Evolutionary conservation across 352 stramenopile genomes (phyloP), one percentile per base, ranked within the genome.

Genomic region (Blastocystis sp.): DNA sequence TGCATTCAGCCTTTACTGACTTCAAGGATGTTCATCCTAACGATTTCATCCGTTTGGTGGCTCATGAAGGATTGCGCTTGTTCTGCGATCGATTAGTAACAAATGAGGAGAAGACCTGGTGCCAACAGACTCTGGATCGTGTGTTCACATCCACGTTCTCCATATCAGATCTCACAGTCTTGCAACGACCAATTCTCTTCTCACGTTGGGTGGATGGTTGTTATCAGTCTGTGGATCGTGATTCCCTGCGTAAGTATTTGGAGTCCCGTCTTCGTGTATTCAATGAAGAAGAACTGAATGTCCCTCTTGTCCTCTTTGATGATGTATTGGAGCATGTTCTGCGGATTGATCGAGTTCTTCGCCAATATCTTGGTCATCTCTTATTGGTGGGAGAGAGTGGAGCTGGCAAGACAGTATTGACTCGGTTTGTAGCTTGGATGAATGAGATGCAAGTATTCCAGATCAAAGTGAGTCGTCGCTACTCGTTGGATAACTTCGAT

Each of bases 391-490:
- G 97, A 74, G 96, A 99, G 90, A 97, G 93, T 59, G 97, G 96
- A 29, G 95, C 95, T 14, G 97, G 97, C 69, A 99, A 99, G 90
- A 99, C 96, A 35, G 95, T 99, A 43, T 90, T 99, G 1, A 98
- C 94, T 27, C 96, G 96, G 56, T 99, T 99, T 90, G 96, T 99
- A 61, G 97, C 95, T 57, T 99, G 97, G 97, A 99, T 99, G 95
- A 99, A 99, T 85, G 97, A 96, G 27, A 95, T 99, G 86, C 95
- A 92, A 24, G 96, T 99, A n/a, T 99, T 99, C 90, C 89, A 92
- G 88, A 98, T 99, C 90, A 99, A 99, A 88, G 92, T 97, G 1
- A 98, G 96, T 69, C 97, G 95, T 16, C 94, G 96, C 61, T 99
- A 99, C 91, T 97, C 93, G 11, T 91, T 99, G 16, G 95, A 98